Conservation (phyloP, 2,329 filamentous ascomycete genomes). For the Talaromyces sp. region DNA sequence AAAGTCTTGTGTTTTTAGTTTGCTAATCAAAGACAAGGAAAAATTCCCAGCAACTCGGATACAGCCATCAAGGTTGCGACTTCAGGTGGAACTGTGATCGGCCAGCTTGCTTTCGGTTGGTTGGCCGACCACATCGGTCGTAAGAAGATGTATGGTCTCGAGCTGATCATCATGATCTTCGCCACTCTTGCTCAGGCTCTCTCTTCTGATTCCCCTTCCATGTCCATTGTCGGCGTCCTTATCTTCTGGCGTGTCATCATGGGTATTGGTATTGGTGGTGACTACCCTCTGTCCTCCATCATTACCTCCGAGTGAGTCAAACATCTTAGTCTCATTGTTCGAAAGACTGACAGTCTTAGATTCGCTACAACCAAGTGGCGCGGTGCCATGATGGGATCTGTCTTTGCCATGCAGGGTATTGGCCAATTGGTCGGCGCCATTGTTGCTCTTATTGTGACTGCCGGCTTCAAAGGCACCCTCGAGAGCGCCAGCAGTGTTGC, state of each 20-base stretch:
- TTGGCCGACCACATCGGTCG: conserved; percentile 38
- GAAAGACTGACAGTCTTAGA: conserved; percentile 5
- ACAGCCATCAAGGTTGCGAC: conserved; percentile 14
- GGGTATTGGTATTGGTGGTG: conserved; percentile 53
- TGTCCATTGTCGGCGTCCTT: conserved; percentile 34
- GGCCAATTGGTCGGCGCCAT: conserved; percentile 70
- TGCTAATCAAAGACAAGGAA: neutral
- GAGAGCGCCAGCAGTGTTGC: too few relatives aligned
- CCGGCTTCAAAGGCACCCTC: conserved; percentile 30
- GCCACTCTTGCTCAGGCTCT: conserved; percentile 36
- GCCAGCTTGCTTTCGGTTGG: conserved; percentile 25
- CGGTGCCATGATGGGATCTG: conserved; percentile 76
- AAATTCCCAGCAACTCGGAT: conserved; percentile 8
- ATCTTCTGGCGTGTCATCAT: conserved; percentile 38
- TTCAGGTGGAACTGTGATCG: conserved; percentile 22
- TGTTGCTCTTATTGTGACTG: conserved; percentile 65
- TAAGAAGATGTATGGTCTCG: conserved; percentile 41
- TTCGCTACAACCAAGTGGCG: conserved; percentile 42
- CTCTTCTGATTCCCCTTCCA: conserved; percentile 33
- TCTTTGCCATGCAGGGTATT: conserved; percentile 80
- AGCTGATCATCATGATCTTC: conserved; percentile 38
- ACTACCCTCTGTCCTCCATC: conserved; percentile 60
- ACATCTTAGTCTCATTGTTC: too few relatives aligned
- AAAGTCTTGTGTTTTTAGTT: neutral
- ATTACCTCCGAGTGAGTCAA: conserved; percentile 50